These are phyloP conservation scores for Monosporascus cannonballus DNA, from an alignment of 2,329 filamentous ascomycete genomes.

Conservation along the genomic window DNA sequence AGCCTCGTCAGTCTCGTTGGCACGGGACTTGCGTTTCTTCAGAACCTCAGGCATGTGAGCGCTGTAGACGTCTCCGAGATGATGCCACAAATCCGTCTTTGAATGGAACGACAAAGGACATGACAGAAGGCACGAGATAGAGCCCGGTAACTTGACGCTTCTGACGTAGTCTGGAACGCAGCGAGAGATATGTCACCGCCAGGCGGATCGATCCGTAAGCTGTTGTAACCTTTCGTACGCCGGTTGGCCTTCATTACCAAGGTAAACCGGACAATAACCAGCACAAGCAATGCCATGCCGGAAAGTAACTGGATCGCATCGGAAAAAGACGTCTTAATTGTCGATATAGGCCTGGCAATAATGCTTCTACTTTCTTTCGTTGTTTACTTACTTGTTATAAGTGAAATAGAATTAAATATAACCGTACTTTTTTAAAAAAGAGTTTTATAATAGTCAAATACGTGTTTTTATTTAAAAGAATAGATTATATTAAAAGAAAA, in stretches of 20 bases:
- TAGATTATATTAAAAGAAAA: too few species aligned
- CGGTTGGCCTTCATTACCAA: neutral
- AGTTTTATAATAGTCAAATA: too few species aligned
- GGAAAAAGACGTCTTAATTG: neutral
- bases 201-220: neutral
- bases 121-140: neutral
- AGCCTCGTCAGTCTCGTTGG: neutral
- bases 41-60: neutral
- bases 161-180: neutral
- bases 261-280: neutral
- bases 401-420: neutral
- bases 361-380: neutral
- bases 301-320: neutral
- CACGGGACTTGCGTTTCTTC: neutral
- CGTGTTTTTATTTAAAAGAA: too few species aligned
- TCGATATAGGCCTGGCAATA: neutral
- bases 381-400: neutral
- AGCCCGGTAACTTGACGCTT: neutral
- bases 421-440: neutral
- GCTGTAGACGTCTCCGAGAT: neutral
- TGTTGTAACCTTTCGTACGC: neutral
- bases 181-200: neutral
- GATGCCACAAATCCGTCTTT: too few species aligned
- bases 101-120: neutral
- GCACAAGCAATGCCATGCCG: neutral